phyloP scores from a whole-genome alignment of 257 asterid species.

The Vinca minor region DNA sequence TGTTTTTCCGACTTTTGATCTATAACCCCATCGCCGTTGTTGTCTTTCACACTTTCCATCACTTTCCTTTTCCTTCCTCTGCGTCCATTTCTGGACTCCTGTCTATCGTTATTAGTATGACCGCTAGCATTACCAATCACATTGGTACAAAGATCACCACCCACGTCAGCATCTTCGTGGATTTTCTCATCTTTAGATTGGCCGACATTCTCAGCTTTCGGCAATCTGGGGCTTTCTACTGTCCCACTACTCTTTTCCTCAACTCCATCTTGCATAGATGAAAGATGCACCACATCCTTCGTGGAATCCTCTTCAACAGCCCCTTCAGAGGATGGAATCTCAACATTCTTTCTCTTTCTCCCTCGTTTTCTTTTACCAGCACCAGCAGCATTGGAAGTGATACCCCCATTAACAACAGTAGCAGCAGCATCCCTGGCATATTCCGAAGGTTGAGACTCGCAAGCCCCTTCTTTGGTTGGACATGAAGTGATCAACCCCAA shows the following conservation, averaged over 20 bases:
- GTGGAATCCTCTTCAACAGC: too few relatives aligned
- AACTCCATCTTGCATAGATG: neutral
- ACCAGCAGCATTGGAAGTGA: slow-evolving; percentile 3
- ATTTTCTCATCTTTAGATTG: too few relatives aligned
- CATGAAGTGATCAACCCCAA: too few relatives aligned
- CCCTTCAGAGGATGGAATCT: neutral
- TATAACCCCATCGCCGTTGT: neutral
- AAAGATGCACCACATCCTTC: neutral
- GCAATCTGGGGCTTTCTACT: neutral
- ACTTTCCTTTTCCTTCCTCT: slow-evolving; percentile 31
- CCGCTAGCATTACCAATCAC: too few relatives aligned
- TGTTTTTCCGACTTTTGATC: slow-evolving; percentile 12
- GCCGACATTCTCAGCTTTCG: too few relatives aligned
- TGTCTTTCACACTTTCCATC: slow-evolving; percentile 5
- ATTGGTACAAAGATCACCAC: neutral
- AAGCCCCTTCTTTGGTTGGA: slow-evolving; percentile 4
- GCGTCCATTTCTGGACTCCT: neutral
- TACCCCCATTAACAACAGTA: slow-evolving; percentile 8
- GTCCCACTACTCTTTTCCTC: neutral
- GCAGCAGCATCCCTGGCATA: neutral
- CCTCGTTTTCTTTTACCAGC: slow-evolving; percentile 12
- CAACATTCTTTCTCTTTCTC: slow-evolving; percentile 9
- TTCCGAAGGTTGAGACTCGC: neutral
- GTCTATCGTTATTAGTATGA: neutral
- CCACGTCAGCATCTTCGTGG: neutral